These are phyloP conservation scores for Phaeosphaeria sp. DNA, from an alignment of 2,329 filamentous ascomycete species.

Conservation along the genomic window DNA sequence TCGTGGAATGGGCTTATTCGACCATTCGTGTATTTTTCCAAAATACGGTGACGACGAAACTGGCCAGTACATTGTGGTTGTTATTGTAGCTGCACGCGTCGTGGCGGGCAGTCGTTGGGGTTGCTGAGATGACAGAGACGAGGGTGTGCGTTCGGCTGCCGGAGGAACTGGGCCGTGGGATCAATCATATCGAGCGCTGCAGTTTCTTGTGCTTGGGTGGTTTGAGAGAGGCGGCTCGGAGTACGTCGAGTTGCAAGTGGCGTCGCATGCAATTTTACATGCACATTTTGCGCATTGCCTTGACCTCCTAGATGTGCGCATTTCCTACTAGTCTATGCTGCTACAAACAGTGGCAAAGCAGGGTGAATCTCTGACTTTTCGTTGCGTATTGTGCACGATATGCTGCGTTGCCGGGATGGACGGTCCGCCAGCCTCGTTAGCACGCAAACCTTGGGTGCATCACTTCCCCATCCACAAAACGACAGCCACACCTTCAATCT, in stretches of 20 bases:
- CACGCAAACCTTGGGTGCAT: not conserved
- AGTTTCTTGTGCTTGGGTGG: not conserved
- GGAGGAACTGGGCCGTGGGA: not conserved
- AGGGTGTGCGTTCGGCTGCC: not conserved
- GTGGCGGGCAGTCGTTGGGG: not conserved
- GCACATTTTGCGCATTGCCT: not conserved
- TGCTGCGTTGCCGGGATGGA: not conserved
- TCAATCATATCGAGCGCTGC: not conserved
- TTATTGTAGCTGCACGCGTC: too few species aligned
- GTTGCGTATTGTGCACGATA: not conserved
- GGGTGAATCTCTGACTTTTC: not conserved
- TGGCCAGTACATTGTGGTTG: too few species aligned
- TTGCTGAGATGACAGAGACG: not conserved
- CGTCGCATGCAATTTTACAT: not conserved
- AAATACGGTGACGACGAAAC: too few species aligned
- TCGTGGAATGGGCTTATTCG: not conserved
- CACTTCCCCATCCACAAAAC: not conserved
- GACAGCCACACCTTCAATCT: not conserved
- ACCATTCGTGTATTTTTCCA: not conserved
- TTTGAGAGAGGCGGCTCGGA: not conserved
- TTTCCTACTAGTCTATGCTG: not conserved
- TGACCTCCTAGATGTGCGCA: not conserved
- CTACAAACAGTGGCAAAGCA: not conserved
- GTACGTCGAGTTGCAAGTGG: not conserved
- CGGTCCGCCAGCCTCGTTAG: not conserved